Conservation (phyloP, 2,329 filamentous ascomycete species). For the Coniochaeta prunicola region DNA sequence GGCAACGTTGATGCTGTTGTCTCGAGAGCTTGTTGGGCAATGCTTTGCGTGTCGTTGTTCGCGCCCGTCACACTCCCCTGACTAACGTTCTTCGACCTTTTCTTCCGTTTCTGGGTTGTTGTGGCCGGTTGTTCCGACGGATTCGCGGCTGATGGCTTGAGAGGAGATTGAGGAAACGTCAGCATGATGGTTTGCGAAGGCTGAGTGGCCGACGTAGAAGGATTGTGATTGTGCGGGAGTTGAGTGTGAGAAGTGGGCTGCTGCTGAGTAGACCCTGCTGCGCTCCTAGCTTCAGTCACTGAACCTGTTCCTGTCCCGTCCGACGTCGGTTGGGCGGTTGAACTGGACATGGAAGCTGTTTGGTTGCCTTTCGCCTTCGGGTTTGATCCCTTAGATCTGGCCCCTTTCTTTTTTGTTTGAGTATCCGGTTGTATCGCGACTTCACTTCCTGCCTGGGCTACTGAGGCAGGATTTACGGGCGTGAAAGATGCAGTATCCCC, state of each 20-base stretch:
- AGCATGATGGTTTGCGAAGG: background rate
- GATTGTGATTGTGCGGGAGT: background rate
- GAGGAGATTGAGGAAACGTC: background rate
- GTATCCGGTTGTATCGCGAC: slow-evolving; percentile 2
- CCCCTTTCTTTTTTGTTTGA: slow-evolving; percentile 17
- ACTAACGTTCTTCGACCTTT: background rate
- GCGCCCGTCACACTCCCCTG: background rate
- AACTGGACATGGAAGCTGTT: background rate
- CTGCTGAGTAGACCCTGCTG: background rate
- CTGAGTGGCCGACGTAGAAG: background rate
- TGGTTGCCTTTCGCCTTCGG: slow-evolving; percentile 27
- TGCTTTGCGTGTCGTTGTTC: background rate
- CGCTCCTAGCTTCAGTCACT: background rate
- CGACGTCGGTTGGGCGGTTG: background rate
- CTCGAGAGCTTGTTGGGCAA: background rate
- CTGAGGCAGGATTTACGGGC: slow-evolving; percentile 6
- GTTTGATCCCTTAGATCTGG: slow-evolving; percentile 37
- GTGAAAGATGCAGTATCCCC: background rate
- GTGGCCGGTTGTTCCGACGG: background rate
- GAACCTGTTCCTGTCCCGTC: background rate
- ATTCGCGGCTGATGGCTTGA: background rate
- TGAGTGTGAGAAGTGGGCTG: background rate
- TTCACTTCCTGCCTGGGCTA: slow-evolving; percentile 7
- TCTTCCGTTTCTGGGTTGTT: background rate
- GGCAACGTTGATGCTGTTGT: background rate